These are phyloP conservation scores for Mortierella alpina DNA, from an alignment of 192 early-diverging fungal genomes.

Conservation along the genomic window DNA sequence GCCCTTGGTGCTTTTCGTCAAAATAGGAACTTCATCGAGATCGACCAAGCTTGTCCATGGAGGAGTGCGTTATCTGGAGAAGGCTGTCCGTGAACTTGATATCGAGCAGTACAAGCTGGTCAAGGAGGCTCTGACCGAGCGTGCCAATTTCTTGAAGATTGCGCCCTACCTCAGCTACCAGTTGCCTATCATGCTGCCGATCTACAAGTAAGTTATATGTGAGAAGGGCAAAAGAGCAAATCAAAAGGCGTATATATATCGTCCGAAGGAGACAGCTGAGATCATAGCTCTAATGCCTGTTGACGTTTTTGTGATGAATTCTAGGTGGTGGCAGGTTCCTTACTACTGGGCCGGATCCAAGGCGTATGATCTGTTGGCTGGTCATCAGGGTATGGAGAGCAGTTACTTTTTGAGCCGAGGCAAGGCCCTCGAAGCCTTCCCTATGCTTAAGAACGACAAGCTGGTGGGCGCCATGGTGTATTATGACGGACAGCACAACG, in stretches of 20 bases:
- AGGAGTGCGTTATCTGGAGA: conserved; percentile 96
- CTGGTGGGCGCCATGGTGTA: conserved; percentile 96
- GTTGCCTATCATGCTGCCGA: conserved; percentile 94
- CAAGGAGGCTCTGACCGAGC: conserved; percentile 94
- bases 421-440: conserved; percentile 94
- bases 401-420: conserved; percentile 86
- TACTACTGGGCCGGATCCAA: conserved; percentile 97
- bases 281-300: neutral
- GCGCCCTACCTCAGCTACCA: conserved; percentile 95
- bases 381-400: conserved; percentile 80
- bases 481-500: conserved; percentile 98
- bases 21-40: conserved; percentile 85
- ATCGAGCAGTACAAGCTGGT: conserved; percentile 98
- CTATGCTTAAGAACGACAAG: conserved; percentile 90
- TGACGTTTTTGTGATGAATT: neutral
- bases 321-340: conserved; percentile 94
- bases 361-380: conserved; percentile 91
- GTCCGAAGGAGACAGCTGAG: neutral
- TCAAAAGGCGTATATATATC: neutral
- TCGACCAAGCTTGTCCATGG: conserved; percentile 98
- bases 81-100: conserved; percentile 93
- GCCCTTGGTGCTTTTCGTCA: neutral
- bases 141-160: conserved; percentile 91
- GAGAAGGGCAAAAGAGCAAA: neutral
- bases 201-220: conserved; percentile 78